These are phyloP conservation scores for Cyclostephanos invisitatus DNA, from an alignment of 108 stramenopile species.

Conservation along the genomic window DNA sequence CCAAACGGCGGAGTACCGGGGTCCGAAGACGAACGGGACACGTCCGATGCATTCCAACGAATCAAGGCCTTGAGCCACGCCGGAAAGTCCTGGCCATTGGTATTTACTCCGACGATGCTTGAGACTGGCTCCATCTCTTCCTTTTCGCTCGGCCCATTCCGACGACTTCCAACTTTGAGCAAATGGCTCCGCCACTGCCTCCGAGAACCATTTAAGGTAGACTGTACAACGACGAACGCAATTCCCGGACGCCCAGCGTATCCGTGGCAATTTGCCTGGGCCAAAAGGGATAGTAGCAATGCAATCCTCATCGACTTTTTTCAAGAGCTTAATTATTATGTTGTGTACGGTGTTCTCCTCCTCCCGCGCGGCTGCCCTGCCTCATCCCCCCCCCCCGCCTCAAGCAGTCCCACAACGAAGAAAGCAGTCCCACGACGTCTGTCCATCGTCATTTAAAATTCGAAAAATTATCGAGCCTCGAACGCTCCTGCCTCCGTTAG, in stretches of 20 bases:
- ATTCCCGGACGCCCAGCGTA: slow-evolving; percentile 5
- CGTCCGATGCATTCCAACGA: slow-evolving; percentile 7
- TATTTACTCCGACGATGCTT: background rate
- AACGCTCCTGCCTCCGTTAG: too few species aligned
- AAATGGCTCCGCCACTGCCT: background rate
- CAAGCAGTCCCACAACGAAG: too few species aligned
- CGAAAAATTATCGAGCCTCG: too few species aligned
- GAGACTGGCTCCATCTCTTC: background rate
- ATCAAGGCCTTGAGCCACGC: slow-evolving; percentile 19
- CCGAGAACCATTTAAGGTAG: background rate
- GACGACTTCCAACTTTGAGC: background rate
- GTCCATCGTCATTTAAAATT: too few species aligned
- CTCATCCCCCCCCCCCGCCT: too few species aligned
- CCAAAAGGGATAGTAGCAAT: background rate
- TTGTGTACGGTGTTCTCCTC: too few species aligned
- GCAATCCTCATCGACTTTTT: background rate
- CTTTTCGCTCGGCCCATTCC: background rate
- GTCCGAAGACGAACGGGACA: background rate
- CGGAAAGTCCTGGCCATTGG: slow-evolving; percentile 9
- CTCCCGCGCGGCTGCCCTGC: too few species aligned
- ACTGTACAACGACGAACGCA: slow-evolving; percentile 14
- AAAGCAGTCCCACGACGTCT: too few species aligned
- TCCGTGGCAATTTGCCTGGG: background rate
- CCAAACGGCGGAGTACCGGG: background rate
- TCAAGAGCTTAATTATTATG: background rate